Conservation (phyloP, 2,329 filamentous ascomycete species). For the Paecilomyces niveus region DNA sequence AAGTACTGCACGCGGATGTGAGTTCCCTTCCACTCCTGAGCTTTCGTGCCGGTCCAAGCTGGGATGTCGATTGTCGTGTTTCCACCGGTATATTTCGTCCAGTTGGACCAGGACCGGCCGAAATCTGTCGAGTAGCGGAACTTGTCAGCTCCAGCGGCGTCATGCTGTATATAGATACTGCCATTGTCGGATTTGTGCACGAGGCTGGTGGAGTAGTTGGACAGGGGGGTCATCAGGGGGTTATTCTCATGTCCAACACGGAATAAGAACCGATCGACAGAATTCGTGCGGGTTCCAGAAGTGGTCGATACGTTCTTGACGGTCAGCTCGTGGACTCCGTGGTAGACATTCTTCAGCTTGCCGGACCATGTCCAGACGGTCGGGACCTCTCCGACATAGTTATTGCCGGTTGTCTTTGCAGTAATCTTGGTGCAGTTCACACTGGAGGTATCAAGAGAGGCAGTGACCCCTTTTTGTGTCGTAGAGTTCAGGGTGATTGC, state of each 20-base stretch:
- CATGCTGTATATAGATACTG: background rate
- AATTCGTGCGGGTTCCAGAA: conserved; percentile 5
- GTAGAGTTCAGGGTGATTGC: background rate
- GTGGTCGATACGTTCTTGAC: conserved; percentile 43
- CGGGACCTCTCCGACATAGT: conserved; percentile 41
- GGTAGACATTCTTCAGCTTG: conserved; percentile 44
- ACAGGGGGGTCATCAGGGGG: background rate
- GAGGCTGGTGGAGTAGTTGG: background rate
- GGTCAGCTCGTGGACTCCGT: conserved; percentile 49
- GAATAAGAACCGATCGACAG: background rate
- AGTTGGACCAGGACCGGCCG: background rate
- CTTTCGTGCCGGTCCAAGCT: conserved; percentile 44
- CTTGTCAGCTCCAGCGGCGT: background rate
- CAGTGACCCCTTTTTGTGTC: background rate
- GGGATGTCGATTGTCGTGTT: background rate
- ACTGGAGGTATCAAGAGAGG: background rate
- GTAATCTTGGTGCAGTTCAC: background rate
- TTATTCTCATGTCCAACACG: background rate
- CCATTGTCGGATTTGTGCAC: background rate
- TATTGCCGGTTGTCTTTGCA: background rate
- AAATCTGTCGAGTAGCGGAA: background rate
- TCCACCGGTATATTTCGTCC: background rate
- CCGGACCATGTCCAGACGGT: conserved; percentile 44
- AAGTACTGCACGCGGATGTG: conserved; percentile 54
- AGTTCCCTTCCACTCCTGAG: conserved; percentile 49